A percentile compares a stretch with the other conserved stretches of the same genome.
Evolutionary conservation across 129 eudicot species (phyloP).

Genomic region (Silybum marianum): DNA sequence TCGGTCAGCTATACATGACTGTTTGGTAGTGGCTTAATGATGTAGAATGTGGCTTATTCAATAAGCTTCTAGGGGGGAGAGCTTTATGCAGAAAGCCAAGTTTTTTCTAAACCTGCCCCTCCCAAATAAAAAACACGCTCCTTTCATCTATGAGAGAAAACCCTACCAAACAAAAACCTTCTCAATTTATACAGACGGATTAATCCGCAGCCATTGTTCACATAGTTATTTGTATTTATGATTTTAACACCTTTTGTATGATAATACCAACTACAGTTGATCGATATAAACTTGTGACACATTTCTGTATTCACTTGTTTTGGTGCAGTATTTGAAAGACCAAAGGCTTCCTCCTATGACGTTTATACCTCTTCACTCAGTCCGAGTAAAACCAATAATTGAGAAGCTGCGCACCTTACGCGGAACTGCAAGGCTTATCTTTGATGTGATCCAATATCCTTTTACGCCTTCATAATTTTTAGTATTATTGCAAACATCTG

Average conservation of each 20-base stretch:
- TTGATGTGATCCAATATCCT: constrained; percentile 98
- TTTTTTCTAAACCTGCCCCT: too few species aligned
- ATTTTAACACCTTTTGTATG: background rate
- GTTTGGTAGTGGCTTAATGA: too few species aligned
- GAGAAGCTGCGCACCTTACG: constrained; percentile 90
- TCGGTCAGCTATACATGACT: too few species aligned
- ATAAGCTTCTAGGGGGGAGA: too few species aligned
- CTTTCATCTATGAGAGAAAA: too few species aligned
- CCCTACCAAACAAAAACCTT: too few species aligned
- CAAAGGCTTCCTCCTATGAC: constrained; percentile 99
- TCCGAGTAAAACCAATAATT: constrained; percentile 82
- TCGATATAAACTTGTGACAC: constrained; percentile 6
- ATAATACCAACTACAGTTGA: background rate
- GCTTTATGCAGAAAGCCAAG: too few species aligned
- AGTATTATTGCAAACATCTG: constrained; percentile 1
- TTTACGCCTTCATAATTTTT: constrained; percentile 16
- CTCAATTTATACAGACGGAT: too few species aligned
- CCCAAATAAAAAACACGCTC: too few species aligned
- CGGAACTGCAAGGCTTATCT: constrained; percentile 87
- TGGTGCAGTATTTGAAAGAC: constrained; percentile 83
- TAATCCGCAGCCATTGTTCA: background rate
- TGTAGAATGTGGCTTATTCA: too few species aligned
- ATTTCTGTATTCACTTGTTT: constrained; percentile 20
- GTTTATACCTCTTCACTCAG: constrained; percentile 93
- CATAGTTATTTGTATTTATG: background rate